phyloP scores from a whole-genome alignment of 108 stramenopile genomes.

The Fragilariopsis cylindrus region DNA sequence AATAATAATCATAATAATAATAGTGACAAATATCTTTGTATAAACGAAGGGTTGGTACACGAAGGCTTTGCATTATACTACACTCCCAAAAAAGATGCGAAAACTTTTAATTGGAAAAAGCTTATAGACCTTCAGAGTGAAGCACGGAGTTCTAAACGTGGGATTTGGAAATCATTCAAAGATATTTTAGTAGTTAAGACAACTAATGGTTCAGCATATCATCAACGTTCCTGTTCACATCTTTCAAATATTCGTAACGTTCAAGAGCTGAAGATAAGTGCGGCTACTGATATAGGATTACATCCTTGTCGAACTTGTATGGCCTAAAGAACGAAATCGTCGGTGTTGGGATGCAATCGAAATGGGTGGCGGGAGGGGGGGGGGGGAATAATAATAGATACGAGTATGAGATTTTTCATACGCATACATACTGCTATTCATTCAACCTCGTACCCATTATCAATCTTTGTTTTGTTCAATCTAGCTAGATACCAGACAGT shows the following conservation, averaged over 20 bases:
- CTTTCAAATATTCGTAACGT: conserved; percentile 47
- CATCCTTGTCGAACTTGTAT: conserved; percentile 77
- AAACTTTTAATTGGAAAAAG: conserved; percentile 61
- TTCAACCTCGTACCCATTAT: no score
- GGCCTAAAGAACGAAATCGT: not conserved
- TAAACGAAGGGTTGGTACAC: conserved; percentile 80
- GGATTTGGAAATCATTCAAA: conserved; percentile 36
- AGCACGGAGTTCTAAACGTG: conserved; percentile 39
- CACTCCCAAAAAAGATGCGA: conserved; percentile 43
- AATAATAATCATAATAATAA: conserved; percentile 21
- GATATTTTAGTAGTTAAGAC: conserved; percentile 53
- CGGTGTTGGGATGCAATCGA: no score
- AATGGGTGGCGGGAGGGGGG: no score
- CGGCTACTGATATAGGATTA: conserved; percentile 61
- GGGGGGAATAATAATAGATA: no score
- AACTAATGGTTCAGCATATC: conserved; percentile 68
- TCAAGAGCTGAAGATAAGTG: conserved; percentile 38
- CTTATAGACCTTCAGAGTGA: conserved; percentile 52
- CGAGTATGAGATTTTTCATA: no score
- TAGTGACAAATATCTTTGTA: conserved; percentile 48
- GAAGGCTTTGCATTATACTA: conserved; percentile 62
- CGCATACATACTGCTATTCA: no score
- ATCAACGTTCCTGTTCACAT: conserved; percentile 60
- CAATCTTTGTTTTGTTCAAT: no score
- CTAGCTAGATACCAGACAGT: no score